Percentiles rank a stretch among this genome's conserved stretches.
Conservation (phyloP, 1,284 basidiomycete species). For the Ustanciosporium gigantosporum region DNA sequence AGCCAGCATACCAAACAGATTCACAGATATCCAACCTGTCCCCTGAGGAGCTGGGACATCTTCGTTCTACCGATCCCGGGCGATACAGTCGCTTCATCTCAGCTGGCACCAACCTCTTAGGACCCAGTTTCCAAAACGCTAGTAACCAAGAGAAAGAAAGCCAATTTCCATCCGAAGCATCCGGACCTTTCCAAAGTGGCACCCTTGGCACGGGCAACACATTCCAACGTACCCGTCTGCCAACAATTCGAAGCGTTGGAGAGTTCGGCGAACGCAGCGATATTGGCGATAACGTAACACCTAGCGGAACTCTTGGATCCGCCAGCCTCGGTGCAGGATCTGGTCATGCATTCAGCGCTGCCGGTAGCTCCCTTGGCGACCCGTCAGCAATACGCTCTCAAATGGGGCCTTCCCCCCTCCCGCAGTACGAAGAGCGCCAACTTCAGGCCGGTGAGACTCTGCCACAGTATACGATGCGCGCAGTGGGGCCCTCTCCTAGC, state of each 20-base stretch:
- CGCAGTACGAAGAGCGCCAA: constrained; percentile 15
- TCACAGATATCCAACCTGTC: constrained; percentile 16
- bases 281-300: not conserved
- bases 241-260: constrained; percentile 44
- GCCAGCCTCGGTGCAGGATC: not conserved
- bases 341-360: not conserved
- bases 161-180: not conserved
- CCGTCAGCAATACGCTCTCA: constrained; percentile 1
- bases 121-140: constrained; percentile 26
- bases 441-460: constrained; percentile 8
- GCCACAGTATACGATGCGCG: constrained; percentile 16
- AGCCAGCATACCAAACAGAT: not conserved
- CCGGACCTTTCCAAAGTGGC: not conserved
- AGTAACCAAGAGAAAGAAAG: constrained; percentile 1
- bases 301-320: not conserved
- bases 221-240: constrained; percentile 14
- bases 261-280: constrained; percentile 44
- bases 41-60: constrained; percentile 15
- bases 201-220: constrained; percentile 1
- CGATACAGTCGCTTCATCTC: constrained; percentile 47
- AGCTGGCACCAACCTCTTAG: constrained; percentile 31
- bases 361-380: constrained; percentile 6
- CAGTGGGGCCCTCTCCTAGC: no score
- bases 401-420: constrained; percentile 8
- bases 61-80: constrained; percentile 20